A percentile compares a stretch with the other conserved stretches of the same genome.
Conservation (phyloP, 768 basidiomycete genomes). For the Naganishia kalamii region DNA sequence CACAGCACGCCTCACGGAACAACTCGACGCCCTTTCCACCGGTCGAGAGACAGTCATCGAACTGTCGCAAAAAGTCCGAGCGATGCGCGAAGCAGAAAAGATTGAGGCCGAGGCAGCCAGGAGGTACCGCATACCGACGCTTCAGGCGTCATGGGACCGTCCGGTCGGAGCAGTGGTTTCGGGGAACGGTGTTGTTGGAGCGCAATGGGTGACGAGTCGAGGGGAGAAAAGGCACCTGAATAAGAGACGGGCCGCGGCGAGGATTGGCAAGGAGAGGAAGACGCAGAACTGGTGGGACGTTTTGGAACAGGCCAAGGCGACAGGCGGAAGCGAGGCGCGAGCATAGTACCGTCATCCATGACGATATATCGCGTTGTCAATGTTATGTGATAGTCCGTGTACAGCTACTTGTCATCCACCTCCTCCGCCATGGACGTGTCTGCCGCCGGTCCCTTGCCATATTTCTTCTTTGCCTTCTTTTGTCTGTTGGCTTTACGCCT, state of each 20-base stretch:
- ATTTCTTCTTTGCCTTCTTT: conserved; percentile 74
- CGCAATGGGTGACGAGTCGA: conserved; percentile 15
- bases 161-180: conserved; percentile 2
- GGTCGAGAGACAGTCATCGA: conserved; percentile 4
- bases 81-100: background rate
- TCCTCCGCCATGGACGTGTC: background rate
- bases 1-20: background rate
- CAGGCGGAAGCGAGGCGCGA: background rate
- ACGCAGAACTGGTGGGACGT: conserved; percentile 13
- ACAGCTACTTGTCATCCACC: background rate
- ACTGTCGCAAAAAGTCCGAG: conserved; percentile 6
- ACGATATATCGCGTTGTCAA: background rate
- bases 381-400: background rate
- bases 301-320: background rate
- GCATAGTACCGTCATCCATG: background rate
- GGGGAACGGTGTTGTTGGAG: background rate
- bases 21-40: background rate
- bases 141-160: background rate
- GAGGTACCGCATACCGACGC: background rate
- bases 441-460: conserved; percentile 25
- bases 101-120: background rate
- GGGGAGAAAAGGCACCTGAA: conserved; percentile 21
- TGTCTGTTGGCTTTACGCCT: conserved; percentile 67
- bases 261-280: conserved; percentile 21
- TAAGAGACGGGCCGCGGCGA: conserved; percentile 7